Evolutionary conservation across 495 filamentous ascomycete species (phyloP).

Genomic region (Astrocystis sublimbata): DNA sequence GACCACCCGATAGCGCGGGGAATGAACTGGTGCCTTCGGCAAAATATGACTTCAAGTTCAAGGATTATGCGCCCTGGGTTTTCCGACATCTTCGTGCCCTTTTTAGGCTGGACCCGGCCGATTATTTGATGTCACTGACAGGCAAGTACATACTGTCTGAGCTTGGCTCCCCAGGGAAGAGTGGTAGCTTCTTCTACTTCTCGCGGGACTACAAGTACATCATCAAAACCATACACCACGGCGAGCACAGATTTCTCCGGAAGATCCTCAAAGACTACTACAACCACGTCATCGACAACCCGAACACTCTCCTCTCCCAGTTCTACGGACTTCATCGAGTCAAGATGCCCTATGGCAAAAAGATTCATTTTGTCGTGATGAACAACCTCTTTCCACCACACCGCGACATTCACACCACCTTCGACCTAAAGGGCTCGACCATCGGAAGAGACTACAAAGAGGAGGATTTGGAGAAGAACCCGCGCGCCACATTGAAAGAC

Average conservation of each 20-base stretch:
- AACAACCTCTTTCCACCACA: conserved; percentile 99
- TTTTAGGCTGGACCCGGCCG: conserved; percentile 91
- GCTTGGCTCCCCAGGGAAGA: conserved; percentile 95
- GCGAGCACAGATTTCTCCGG: conserved; percentile 91
- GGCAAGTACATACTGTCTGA: conserved; percentile 99
- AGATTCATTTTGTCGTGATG: conserved; percentile 99
- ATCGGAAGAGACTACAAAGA: conserved; percentile 89
- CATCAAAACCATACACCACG: conserved; percentile 99
- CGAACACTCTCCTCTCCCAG: conserved; percentile 94
- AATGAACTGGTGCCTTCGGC: conserved; percentile 97
- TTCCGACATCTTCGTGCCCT: conserved; percentile 89
- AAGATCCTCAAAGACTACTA: conserved; percentile 94
- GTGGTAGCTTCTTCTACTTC: conserved; percentile 99
- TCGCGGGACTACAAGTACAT: conserved; percentile 99
- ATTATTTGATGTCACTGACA: conserved; percentile 97
- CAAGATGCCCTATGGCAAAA: conserved; percentile 96
- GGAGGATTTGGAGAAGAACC: conserved; percentile 83
- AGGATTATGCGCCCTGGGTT: conserved; percentile 99
- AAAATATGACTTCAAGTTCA: conserved; percentile 99
- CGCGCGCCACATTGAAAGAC: conserved; percentile 92
- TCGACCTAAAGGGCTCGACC: conserved; percentile 97
- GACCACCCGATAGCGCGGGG: conserved; percentile 64
- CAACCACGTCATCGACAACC: conserved; percentile 86
- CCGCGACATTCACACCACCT: conserved; percentile 94
- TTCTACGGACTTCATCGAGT: conserved; percentile 98